These are phyloP conservation scores for Penicillium riverlandense DNA, from an alignment of 495 filamentous ascomycete genomes.

Conservation along the genomic window DNA sequence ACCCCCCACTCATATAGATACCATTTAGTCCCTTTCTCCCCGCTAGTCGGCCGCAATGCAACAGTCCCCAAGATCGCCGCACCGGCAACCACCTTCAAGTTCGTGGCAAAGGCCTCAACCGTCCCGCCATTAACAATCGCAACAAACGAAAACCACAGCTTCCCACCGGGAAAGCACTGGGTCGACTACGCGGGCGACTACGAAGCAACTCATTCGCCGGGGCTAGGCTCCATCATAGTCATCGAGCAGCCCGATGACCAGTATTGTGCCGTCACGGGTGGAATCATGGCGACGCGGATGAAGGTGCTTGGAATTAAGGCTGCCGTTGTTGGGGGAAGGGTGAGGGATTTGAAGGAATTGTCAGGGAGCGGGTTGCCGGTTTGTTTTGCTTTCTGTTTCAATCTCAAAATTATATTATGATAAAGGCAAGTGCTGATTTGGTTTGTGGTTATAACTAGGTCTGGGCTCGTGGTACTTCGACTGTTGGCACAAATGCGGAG, in stretches of 20 bases:
- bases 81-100: constrained; percentile 57
- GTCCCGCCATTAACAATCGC: constrained; percentile 17
- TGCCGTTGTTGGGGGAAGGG: constrained; percentile 52
- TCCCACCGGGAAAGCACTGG: constrained; percentile 45
- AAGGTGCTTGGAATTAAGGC: constrained; percentile 45
- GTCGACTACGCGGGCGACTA: constrained; percentile 43
- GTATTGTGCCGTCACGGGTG: constrained; percentile 57
- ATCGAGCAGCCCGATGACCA: constrained; percentile 53
- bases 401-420: neutral
- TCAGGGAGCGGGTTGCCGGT: constrained; percentile 39
- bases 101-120: constrained; percentile 39
- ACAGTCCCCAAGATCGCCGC: constrained; percentile 39
- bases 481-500: constrained; percentile 54
- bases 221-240: constrained; percentile 47
- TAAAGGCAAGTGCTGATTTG: neutral
- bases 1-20: neutral
- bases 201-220: constrained; percentile 15
- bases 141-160: constrained; percentile 20
- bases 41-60: constrained; percentile 24
- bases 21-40: constrained; percentile 24
- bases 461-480: constrained; percentile 50
- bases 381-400: constrained; percentile 11
- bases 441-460: constrained; percentile 23
- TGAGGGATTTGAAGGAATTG: constrained; percentile 55
- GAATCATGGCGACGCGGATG: constrained; percentile 61